A percentile compares a stretch with the other conserved stretches of the same genome.
These are phyloP conservation scores for Mycena crocata DNA, from an alignment of 768 basidiomycete genomes.

Conservation along the genomic window DNA sequence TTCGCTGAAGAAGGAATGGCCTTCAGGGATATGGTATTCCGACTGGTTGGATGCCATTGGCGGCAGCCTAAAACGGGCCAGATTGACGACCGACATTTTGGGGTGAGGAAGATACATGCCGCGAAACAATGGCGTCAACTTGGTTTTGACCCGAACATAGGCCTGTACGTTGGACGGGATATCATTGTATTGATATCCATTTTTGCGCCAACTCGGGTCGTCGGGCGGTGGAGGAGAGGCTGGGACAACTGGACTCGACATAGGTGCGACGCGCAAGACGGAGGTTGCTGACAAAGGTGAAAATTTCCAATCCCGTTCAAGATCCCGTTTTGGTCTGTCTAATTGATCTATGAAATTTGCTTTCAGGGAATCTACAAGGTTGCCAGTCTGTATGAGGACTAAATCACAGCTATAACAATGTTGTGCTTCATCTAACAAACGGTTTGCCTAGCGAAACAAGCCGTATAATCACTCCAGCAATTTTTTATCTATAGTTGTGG, in stretches of 20 bases:
- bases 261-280: neutral
- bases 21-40: neutral
- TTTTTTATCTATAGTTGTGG: too few species aligned
- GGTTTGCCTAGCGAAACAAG: too few species aligned
- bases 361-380: too few species aligned
- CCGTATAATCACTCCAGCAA: too few species aligned
- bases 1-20: neutral
- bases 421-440: too few species aligned
- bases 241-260: neutral
- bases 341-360: too few species aligned
- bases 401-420: too few species aligned
- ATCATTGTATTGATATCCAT: neutral
- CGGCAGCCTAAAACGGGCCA: neutral
- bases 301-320: too few species aligned
- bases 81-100: neutral
- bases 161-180: neutral
- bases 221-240: neutral
- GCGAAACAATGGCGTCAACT: neutral
- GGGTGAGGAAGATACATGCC: conserved; percentile 2
- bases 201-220: neutral
- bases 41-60: neutral
- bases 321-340: too few species aligned
- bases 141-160: neutral
- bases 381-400: too few species aligned
- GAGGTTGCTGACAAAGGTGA: too few species aligned